Base-by-base conservation (phyloP, 495 filamentous ascomycete species). In the Penicillium bovifimosum region DNA sequence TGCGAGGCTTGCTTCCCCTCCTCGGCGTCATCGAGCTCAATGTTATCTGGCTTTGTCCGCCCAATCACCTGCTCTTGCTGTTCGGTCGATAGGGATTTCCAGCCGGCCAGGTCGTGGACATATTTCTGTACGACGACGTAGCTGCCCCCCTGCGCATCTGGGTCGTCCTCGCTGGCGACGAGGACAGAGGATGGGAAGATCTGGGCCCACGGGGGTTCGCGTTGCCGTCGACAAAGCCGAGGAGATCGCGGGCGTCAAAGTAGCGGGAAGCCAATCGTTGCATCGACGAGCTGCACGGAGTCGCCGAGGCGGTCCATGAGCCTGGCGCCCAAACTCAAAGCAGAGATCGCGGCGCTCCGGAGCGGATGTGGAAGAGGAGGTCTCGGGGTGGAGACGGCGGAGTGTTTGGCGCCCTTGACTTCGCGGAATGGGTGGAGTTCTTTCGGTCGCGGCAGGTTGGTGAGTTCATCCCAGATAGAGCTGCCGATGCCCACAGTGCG, bases 71-170 rank as follows among this genome's bases (percentile, higher is more conserved):
- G 63, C 61, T 83, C 79, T 41, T 83, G 80, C 49, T 76, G 61
- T 59, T 81, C 79, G 0, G 71, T 68, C 4, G 70, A 61, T 0
- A 81, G 73, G 3, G 39, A 18, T 29, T 64, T 65, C 79, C 78
- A 83, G 1, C 50, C 61, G 8, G 66, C 63, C 31, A 83, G 47
- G 58, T 79, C 68, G 55, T 81, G 80, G n/a, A 78, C 52, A 53
- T 83, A 81, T 47, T 83, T 83, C 54, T 83, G 80, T 2, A 80
- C 65, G 6, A 83, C 78, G 29, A 83, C 68, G 58, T 81, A 83
- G 58, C 78, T 81, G 0, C 80, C 78, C 6, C 75, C 76, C 2
- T 56, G 14, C 8, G 64, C 54, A 18, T 63, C 14, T 6, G 62
- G 27, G 50, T 80, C 71, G 33, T 77, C 72, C 45, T 72, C 60